Conservation (phyloP, 257 asterid genomes). For the Scutellaria barbata region DNA sequence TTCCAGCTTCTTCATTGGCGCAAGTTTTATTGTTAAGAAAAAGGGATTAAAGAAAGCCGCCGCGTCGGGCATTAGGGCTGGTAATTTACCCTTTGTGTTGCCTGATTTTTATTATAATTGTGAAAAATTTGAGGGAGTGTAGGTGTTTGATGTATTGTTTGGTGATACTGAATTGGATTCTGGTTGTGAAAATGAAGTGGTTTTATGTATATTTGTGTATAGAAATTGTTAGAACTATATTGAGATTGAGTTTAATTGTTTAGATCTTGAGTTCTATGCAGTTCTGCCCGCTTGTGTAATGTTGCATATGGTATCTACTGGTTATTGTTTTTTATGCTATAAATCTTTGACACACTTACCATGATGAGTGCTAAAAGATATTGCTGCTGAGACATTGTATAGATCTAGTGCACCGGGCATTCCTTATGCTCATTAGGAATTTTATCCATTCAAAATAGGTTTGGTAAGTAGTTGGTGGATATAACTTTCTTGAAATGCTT, state of each 20-base stretch:
- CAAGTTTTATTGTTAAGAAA: conserved; percentile 86
- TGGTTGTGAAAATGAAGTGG: conserved; percentile 26
- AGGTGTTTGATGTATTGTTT: conserved; percentile 29
- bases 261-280: conserved; percentile 7
- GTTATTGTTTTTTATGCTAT: not conserved
- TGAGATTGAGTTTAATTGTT: conserved; percentile 24
- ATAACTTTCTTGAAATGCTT: conserved; percentile 19
- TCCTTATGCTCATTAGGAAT: conserved; percentile 7
- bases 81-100: conserved; percentile 37
- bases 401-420: not conserved
- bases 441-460: not conserved
- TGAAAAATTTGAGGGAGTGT: conserved; percentile 20
- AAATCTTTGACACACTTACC: not conserved
- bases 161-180: not conserved
- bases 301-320: conserved; percentile 8
- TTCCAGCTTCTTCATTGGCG: conserved; percentile 81
- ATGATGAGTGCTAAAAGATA: not conserved
- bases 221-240: not conserved
- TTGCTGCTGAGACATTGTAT: not conserved
- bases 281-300: conserved; percentile 9
- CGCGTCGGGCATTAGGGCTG: conserved; percentile 83
- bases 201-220: not conserved
- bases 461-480: not conserved
- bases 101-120: conserved; percentile 21
- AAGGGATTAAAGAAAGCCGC: conserved; percentile 88